phyloP scores from a whole-genome alignment of 805 yeast genomes.

The Schizosaccharomyces lindneri region DNA sequence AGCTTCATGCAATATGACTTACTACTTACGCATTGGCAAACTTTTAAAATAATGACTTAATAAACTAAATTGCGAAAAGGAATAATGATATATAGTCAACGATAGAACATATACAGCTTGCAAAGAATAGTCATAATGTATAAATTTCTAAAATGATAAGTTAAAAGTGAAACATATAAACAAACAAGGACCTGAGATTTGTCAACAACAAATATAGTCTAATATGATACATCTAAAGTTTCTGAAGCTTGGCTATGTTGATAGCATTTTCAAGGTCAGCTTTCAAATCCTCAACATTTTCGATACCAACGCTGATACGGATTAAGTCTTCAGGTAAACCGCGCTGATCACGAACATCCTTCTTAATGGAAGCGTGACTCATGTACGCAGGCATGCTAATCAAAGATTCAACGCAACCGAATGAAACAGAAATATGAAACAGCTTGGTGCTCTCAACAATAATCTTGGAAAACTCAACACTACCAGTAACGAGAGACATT shows the following conservation, averaged over 20 bases:
- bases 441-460: slow-evolving; percentile 54
- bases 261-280: slow-evolving; percentile 57
- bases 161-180: no score
- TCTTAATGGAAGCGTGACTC: slow-evolving; percentile 94
- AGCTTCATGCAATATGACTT: no score
- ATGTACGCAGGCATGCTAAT: slow-evolving; percentile 84
- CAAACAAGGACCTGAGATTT: no score
- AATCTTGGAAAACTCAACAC: slow-evolving; percentile 34
- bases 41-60: no score
- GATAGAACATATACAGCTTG: no score
- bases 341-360: slow-evolving; percentile 63
- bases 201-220: no score
- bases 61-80: no score
- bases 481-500: slow-evolving; percentile 68
- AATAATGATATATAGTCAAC: no score
- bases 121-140: no score
- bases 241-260: slow-evolving; percentile 21
- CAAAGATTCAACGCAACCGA: slow-evolving; percentile 81
- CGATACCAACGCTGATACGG: slow-evolving; percentile 79
- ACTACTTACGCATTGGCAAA: no score
- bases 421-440: slow-evolving; percentile 75
- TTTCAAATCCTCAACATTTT: slow-evolving; percentile 53
- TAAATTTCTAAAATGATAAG: no score
- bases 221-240: not conserved
- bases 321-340: slow-evolving; percentile 80